These are phyloP conservation scores for Sabuloglossum arenarium DNA, from an alignment of 495 filamentous ascomycete species.

Conservation along the genomic window DNA sequence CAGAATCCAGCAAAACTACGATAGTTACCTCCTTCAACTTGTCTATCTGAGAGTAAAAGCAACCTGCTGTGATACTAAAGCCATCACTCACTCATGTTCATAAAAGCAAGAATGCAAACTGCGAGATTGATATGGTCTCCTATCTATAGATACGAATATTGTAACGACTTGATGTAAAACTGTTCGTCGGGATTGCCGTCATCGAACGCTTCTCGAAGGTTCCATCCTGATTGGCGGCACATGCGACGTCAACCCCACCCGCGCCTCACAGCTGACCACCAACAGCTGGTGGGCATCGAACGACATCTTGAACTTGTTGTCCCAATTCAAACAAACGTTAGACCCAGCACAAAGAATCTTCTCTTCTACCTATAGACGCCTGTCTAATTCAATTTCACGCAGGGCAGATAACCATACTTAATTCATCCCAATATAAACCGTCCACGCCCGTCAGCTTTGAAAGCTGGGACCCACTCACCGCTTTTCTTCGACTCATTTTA, in stretches of 20 bases:
- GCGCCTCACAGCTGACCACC: neutral
- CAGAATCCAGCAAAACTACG: too few species aligned
- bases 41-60: too few species aligned
- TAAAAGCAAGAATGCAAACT: too few species aligned
- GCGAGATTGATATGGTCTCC: too few species aligned
- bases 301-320: neutral
- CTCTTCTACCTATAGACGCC: neutral
- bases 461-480: neutral
- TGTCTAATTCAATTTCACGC: neutral
- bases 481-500: neutral
- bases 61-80: too few species aligned
- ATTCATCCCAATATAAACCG: neutral
- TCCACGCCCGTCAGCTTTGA: neutral
- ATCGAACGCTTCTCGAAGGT: constrained; percentile 2
- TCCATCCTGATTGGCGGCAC: neutral
- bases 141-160: too few species aligned
- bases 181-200: neutral
- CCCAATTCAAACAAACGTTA: too few species aligned
- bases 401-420: neutral
- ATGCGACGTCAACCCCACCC: neutral
- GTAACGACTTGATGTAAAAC: too few species aligned
- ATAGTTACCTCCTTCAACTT: too few species aligned
- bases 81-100: too few species aligned
- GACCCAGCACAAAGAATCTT: neutral
- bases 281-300: neutral